A percentile compares a stretch with the other conserved stretches of the same genome.
These are phyloP conservation scores for Gossypium davidsonii DNA, from an alignment of 441 rosid genomes.

Conservation along the genomic window DNA sequence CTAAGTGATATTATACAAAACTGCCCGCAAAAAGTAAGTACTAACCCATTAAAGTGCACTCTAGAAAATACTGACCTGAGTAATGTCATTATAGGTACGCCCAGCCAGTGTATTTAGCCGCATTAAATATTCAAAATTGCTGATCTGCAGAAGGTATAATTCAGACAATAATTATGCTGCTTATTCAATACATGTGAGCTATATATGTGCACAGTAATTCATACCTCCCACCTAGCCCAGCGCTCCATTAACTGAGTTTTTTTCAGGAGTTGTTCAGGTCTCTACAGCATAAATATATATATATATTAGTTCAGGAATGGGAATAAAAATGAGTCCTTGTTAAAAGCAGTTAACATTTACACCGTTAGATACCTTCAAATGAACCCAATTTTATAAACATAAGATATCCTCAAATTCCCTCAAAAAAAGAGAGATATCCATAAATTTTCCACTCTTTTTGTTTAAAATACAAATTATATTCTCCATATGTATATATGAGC, in stretches of 20 bases:
- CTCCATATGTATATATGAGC: not conserved
- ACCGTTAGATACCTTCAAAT: not conserved
- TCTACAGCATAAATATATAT: conserved; percentile 37
- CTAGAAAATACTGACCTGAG: conserved; percentile 55
- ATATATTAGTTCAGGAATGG: not conserved
- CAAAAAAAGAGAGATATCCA: not conserved
- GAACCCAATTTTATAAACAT: not conserved
- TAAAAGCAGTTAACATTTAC: not conserved
- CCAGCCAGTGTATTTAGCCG: conserved; percentile 96
- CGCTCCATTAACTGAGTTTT: conserved; percentile 97
- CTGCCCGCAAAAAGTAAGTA: not conserved
- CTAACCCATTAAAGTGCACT: not conserved
- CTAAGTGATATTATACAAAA: conserved; percentile 12
- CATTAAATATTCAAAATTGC: conserved; percentile 98
- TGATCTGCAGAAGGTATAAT: conserved; percentile 62
- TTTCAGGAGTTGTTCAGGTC: conserved; percentile 93
- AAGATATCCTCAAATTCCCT: not conserved
- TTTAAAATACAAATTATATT: not conserved
- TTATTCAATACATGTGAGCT: not conserved
- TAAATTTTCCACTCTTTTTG: not conserved
- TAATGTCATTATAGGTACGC: conserved; percentile 96
- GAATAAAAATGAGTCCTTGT: conserved; percentile 6
- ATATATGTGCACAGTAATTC: conserved; percentile 4
- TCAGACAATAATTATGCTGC: conserved; percentile 10
- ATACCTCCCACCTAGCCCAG: conserved; percentile 99